Evolutionary conservation across 257 asterid species (phyloP), one percentile per base, ranked within the genome.

Genomic region (Orobanche coerulescens): DNA sequence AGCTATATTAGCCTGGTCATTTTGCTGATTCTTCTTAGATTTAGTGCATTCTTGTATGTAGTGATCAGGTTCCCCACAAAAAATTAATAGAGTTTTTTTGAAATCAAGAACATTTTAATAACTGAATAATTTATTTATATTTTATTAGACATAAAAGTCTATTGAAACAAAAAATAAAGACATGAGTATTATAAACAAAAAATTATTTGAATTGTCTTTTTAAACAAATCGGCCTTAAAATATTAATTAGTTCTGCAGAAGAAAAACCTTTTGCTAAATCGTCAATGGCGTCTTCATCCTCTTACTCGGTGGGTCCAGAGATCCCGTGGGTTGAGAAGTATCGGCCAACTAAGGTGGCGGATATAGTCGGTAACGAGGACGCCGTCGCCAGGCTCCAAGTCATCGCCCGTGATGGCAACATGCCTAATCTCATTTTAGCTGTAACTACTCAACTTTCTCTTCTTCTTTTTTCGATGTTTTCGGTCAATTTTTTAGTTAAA

Each of bases 261-360:
- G 9, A 49, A 23, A 49, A 4, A 6, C 61, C 52, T 58, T 26
- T 2, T 14, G 15, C 52, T 24, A 23, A 65, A 6, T 40, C 72
- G 61, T 34, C 24, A 57, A 84, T 85, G 95, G 91, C 95, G 13
- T 84, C 98, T 0, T 74, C 84, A 6, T 83, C 95, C 15, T 78
- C 94, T 16, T 70, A 88, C 1, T n/a, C 68, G 0, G 26, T 66
- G 50, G 93, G 78, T 0, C 94, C 97, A 1, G 94, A 82, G 13
- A 86, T 89, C 24, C 98, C 98, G 11, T 92, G 98, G 98, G 95
- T 92, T 9, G 97, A 93, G 84, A 89, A 89, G 77, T 93, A 70
- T 62, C 76, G 97, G 30, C 98, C 98, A 4, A 62, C 68, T 6
- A 93, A 76, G 71, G 97, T 89, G 26, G 86, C 80, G 1, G 98